These are phyloP conservation scores for Chenopodium album DNA, from an alignment of 148 eudicot genomes.

Conservation along the genomic window DNA sequence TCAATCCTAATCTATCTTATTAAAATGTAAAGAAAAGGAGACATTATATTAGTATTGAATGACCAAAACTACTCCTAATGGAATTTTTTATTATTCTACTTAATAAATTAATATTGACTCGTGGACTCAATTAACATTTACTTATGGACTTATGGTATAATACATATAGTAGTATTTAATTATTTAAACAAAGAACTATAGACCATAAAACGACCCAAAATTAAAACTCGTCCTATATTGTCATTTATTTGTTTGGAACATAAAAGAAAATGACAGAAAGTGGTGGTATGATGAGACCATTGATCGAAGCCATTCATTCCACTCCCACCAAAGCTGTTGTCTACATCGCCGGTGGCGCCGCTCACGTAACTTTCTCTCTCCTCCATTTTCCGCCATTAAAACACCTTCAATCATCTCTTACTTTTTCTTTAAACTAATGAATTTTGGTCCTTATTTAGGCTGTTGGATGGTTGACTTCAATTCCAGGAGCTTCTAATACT, in stretches of 20 bases:
- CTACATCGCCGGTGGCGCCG: constrained; percentile 88
- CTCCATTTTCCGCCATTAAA: background rate
- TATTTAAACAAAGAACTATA: no score
- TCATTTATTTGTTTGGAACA: background rate
- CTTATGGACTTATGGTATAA: no score
- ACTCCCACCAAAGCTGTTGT: constrained; percentile 76
- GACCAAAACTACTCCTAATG: no score
- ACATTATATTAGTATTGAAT: no score
- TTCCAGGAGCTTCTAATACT: constrained; percentile 92
- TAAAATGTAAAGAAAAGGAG: no score
- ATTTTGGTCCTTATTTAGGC: constrained; percentile 33
- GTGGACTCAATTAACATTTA: no score
- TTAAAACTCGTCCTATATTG: no score
- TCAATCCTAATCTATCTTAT: no score
- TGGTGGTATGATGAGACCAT: constrained; percentile 29
- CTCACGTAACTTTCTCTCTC: constrained; percentile 49
- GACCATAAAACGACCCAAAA: no score
- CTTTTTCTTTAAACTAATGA: background rate
- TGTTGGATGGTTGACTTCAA: constrained; percentile 77
- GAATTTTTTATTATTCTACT: no score
- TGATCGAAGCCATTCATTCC: constrained; percentile 75
- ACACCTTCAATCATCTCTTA: constrained; percentile 18
- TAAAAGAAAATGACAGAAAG: constrained; percentile 10
- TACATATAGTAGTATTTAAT: no score
- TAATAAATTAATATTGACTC: no score